Base-by-base conservation (phyloP, 129 eudicot species). In the Apium graveolens region DNA sequence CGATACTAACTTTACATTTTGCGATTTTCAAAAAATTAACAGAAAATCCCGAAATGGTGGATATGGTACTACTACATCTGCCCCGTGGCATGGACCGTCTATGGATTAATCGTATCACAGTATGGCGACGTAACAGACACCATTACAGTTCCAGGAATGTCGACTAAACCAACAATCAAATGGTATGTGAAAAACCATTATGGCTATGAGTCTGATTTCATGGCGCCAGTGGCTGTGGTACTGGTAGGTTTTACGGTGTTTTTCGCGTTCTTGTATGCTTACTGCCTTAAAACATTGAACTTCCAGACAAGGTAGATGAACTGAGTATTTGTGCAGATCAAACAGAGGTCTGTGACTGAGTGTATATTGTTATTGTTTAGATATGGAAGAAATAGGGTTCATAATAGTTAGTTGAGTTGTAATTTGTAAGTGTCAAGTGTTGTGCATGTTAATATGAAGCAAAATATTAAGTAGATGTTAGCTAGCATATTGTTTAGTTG, bases 41-140 rank as follows among this genome's bases (percentile, higher is more conserved):
- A 91, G 97, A 85, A 79, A 89, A 91, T 91, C 82, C 97, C 97
- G 7, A 86, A 86, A 82, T 91, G 96, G 96, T 91, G 96, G 96
- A 48, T 88, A 41, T 91, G 96, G 96, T 91, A 91, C 70, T 88
- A 91, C 80, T 91, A 90, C 88, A 83, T 88, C 76, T 91, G 96
- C 83, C 96, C 96, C 32, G 85, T 91, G 88, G 93, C 96, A 10
- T 91, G 96, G 96, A 88, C 93, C 0, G 96, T 91, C 27, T 91
- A 91, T 60, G 97, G 93, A 21, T 76, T 84, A 38, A 91, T 91
- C 41, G 84, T 91, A 34, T 88, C 91, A 17, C 93, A 91, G 18
- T 91, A 89, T 66, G 88, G 91, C 62, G 93, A 91, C 71, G 88
- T 84, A 13, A 37, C 82, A 29, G 57, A 44, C 27, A 68, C 83